phyloP scores from a whole-genome alignment of 345 rosid species.

The Linum usitatissimum region DNA sequence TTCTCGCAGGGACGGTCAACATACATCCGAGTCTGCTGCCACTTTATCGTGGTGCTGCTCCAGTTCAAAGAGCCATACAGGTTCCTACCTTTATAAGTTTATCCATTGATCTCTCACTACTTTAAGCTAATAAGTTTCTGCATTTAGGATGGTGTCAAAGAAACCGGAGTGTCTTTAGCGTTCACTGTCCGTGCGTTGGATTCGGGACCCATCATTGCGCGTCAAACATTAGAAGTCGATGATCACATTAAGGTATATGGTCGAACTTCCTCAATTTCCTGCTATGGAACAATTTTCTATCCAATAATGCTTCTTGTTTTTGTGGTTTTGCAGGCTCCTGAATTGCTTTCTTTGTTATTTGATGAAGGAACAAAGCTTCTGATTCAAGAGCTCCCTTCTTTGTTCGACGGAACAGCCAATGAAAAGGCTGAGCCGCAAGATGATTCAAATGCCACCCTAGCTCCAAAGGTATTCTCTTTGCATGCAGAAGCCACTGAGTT shows the following conservation, averaged over 20 bases:
- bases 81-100: constrained; percentile 23
- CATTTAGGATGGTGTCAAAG: constrained; percentile 70
- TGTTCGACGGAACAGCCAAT: constrained; percentile 69
- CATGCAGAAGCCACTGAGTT: neutral
- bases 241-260: constrained; percentile 64
- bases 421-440: constrained; percentile 73
- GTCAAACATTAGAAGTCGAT: constrained; percentile 45
- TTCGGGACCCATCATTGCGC: constrained; percentile 87
- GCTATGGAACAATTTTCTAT: too few relatives aligned
- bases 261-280: neutral
- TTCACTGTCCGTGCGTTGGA: constrained; percentile 76
- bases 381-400: constrained; percentile 54
- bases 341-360: constrained; percentile 61
- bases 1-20: constrained; percentile 75
- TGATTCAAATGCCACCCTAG: constrained; percentile 72
- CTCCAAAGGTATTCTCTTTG: constrained; percentile 59
- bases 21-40: constrained; percentile 92
- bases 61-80: constrained; percentile 87
- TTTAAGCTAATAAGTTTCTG: constrained; percentile 15
- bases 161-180: constrained; percentile 89
- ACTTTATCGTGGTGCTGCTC: constrained; percentile 88
- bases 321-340: constrained; percentile 59
- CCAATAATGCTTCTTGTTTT: too few relatives aligned
- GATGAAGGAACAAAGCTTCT: constrained; percentile 80
- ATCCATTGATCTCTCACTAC: constrained; percentile 5